These are phyloP conservation scores for Schrenkiella parvula DNA, from an alignment of 345 rosid species.

Conservation along the genomic window DNA sequence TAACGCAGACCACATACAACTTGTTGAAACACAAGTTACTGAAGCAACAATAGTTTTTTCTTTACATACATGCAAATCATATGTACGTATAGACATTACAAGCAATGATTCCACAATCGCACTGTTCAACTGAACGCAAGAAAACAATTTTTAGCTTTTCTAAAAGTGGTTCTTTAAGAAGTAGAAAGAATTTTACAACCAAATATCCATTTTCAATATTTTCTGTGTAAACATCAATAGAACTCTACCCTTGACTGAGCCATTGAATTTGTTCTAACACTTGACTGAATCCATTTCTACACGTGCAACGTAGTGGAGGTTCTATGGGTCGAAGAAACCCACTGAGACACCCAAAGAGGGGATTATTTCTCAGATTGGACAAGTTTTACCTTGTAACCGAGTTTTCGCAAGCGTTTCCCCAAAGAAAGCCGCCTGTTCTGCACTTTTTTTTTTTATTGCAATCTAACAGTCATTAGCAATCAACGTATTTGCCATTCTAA, in stretches of 20 bases:
- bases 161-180: not conserved
- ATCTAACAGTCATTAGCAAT: conserved; percentile 21
- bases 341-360: conserved; percentile 19
- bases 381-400: conserved; percentile 38
- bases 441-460: conserved; percentile 12
- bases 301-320: conserved; percentile 7
- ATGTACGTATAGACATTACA: not conserved
- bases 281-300: conserved; percentile 10
- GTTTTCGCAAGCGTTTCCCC: conserved; percentile 37
- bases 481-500: conserved; percentile 15
- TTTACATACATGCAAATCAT: not conserved
- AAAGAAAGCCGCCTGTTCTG: conserved; percentile 35
- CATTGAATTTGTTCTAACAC: not conserved
- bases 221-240: not conserved
- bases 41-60: not conserved
- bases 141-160: not conserved
- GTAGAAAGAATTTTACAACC: not conserved
- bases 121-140: not conserved
- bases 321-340: conserved; percentile 32
- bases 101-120: not conserved
- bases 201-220: conserved; percentile 7
- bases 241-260: conserved; percentile 12
- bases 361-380: conserved; percentile 13
- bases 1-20: not conserved
- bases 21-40: conserved; percentile 6